phyloP scores from a whole-genome alignment of 73 alveolate genomes.

The Blepharisma stoltei region DNA sequence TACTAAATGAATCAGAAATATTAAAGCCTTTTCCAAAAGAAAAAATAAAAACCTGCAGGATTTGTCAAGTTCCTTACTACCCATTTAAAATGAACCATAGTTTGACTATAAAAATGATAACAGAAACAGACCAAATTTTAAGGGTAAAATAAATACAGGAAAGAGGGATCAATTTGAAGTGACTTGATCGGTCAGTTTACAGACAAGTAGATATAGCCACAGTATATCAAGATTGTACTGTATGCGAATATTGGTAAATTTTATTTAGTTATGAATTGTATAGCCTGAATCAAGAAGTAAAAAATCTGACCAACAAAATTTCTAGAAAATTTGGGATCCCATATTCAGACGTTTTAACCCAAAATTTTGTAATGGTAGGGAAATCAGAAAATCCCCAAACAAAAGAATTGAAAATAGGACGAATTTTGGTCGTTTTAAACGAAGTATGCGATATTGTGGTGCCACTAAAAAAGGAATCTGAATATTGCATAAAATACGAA shows the following conservation, averaged over 20 bases:
- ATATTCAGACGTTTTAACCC: background rate
- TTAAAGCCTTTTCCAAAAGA: constrained; percentile 28
- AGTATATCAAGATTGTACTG: constrained; percentile 74
- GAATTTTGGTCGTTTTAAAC: constrained; percentile 23
- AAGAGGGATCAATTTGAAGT: constrained; percentile 45
- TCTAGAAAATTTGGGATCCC: constrained; percentile 65
- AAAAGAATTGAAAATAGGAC: constrained; percentile 19
- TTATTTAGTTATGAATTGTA: constrained; percentile 27
- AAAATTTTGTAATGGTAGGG: constrained; percentile 30
- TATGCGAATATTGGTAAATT: constrained; percentile 75
- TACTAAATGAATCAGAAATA: constrained; percentile 13
- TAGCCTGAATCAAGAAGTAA: constrained; percentile 66
- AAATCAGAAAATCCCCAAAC: constrained; percentile 32
- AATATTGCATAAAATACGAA: too few relatives aligned
- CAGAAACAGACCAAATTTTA: constrained; percentile 71
- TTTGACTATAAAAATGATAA: constrained; percentile 77
- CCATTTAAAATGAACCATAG: constrained; percentile 62
- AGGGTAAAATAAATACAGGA: background rate
- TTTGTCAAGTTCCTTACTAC: constrained; percentile 62
- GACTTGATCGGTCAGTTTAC: constrained; percentile 59
- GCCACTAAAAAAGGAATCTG: too few relatives aligned
- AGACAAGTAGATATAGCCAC: constrained; percentile 74
- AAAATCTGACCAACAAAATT: constrained; percentile 51
- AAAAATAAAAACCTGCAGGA: constrained; percentile 43
- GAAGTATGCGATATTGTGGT: background rate